Evolutionary conservation across 169 alveolate species (phyloP).

Genomic region (Plasmodium vivax): DNA sequence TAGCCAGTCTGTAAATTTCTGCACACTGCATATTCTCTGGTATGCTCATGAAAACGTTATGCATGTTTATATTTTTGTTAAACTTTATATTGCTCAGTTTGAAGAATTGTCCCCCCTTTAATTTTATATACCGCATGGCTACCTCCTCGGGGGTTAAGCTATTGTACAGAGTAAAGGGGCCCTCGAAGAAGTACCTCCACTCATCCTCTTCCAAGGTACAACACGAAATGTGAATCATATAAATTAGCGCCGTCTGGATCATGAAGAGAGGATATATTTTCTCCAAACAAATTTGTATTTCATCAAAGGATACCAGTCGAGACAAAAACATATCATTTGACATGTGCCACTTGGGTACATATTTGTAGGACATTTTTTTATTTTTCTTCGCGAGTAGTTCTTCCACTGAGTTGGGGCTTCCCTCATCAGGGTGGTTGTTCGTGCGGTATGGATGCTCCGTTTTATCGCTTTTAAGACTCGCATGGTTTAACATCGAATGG

Average conservation of each 20-base stretch:
- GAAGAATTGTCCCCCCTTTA: constrained; percentile 36
- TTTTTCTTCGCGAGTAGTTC: not conserved
- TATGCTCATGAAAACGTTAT: constrained; percentile 60
- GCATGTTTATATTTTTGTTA: constrained; percentile 40
- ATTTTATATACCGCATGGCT: constrained; percentile 60
- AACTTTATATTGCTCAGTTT: constrained; percentile 13
- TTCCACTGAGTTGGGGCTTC: not conserved
- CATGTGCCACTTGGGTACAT: constrained; percentile 73
- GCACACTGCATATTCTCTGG: constrained; percentile 74
- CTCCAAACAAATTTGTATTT: constrained; percentile 53
- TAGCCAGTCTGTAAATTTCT: constrained; percentile 60
- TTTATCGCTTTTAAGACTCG: not conserved
- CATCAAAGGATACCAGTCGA: constrained; percentile 73
- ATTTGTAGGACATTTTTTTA: constrained; percentile 63
- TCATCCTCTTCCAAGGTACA: constrained; percentile 53
- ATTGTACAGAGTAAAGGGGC: constrained; percentile 46
- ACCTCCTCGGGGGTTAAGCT: constrained; percentile 74
- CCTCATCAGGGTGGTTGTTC: not conserved
- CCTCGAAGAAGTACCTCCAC: constrained; percentile 65
- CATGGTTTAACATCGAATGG: not conserved
- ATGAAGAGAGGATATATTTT: constrained; percentile 63
- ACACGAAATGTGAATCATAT: constrained; percentile 71
- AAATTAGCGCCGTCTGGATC: constrained; percentile 71
- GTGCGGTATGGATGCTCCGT: not conserved
- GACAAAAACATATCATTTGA: constrained; percentile 75